phyloP scores from a whole-genome alignment of 176 grass and related monocot species.

The Echinochloa phyllopogon region DNA sequence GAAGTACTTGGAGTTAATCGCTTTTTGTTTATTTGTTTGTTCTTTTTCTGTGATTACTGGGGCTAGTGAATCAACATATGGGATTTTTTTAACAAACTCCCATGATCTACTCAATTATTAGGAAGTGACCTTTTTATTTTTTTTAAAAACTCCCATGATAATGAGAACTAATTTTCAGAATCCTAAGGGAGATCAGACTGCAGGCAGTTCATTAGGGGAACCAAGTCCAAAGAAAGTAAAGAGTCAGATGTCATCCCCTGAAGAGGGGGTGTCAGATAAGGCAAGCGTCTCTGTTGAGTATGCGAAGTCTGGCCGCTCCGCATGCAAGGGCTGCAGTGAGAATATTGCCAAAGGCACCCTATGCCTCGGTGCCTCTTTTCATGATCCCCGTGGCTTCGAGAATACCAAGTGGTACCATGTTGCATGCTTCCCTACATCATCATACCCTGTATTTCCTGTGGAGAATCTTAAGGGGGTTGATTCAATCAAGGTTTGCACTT shows the following conservation, averaged over 20 bases:
- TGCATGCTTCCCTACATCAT: constrained; percentile 58
- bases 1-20: neutral
- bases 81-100: too few relatives aligned
- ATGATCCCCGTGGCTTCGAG: constrained; percentile 61
- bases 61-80: neutral
- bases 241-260: constrained; percentile 38
- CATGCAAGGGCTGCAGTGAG: constrained; percentile 38
- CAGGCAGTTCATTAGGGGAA: constrained; percentile 30
- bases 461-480: constrained; percentile 66
- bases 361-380: constrained; percentile 49
- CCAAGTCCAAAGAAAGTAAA: constrained; percentile 60
- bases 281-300: constrained; percentile 44
- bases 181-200: constrained; percentile 41
- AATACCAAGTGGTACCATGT: constrained; percentile 71
- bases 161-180: constrained; percentile 50
- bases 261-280: constrained; percentile 42
- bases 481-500: constrained; percentile 53
- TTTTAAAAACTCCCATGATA: constrained; percentile 10
- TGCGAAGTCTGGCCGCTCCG: constrained; percentile 56
- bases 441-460: constrained; percentile 23
- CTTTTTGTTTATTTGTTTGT: neutral
- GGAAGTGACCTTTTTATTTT: too few relatives aligned
- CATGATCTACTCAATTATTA: too few relatives aligned
- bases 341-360: constrained; percentile 48
- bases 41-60: neutral